Conservation (phyloP, 2,329 filamentous ascomycete species). For the Hypoxylon sp. region DNA sequence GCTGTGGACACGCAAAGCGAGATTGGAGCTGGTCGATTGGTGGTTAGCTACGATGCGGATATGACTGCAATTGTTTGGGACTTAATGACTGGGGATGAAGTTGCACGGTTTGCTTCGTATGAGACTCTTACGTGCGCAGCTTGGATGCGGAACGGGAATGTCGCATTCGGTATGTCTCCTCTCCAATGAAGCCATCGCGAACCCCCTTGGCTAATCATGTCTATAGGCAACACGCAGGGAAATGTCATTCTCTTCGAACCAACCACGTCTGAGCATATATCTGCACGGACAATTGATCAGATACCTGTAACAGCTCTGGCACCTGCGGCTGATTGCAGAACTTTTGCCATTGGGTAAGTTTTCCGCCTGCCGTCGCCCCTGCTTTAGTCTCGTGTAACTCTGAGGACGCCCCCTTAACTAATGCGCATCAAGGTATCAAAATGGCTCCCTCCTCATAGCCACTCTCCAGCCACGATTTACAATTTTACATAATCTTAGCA, state of each 20-base stretch:
- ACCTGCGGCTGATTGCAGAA: conserved; percentile 88
- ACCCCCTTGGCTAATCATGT: conserved; percentile 38
- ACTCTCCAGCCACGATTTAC: conserved; percentile 92
- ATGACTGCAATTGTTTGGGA: conserved; percentile 98
- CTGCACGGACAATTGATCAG: conserved; percentile 87
- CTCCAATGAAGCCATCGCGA: conserved; percentile 26
- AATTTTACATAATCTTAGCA: conserved; percentile 92
- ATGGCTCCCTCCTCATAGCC: conserved; percentile 92
- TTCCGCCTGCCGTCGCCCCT: conserved; percentile 9
- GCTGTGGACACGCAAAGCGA: conserved; percentile 94
- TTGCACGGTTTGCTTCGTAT: conserved; percentile 93
- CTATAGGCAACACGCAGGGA: conserved; percentile 86
- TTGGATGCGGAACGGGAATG: conserved; percentile 98
- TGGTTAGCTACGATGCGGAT: conserved; percentile 92
- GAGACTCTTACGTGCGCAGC: conserved; percentile 85
- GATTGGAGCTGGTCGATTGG: conserved; percentile 82
- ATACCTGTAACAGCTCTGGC: conserved; percentile 95
- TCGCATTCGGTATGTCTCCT: conserved; percentile 84
- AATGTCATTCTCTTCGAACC: conserved; percentile 96
- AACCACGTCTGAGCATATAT: conserved; percentile 91
- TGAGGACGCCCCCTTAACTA: conserved; percentile 33
- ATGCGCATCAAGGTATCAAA: conserved; percentile 78
- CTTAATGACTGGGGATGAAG: conserved; percentile 88
- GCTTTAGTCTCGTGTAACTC: conserved; percentile 33
- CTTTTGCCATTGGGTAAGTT: conserved; percentile 92